Evolutionary conservation across 2,329 filamentous ascomycete species (phyloP).

Genomic region (Polychaeton citri): DNA sequence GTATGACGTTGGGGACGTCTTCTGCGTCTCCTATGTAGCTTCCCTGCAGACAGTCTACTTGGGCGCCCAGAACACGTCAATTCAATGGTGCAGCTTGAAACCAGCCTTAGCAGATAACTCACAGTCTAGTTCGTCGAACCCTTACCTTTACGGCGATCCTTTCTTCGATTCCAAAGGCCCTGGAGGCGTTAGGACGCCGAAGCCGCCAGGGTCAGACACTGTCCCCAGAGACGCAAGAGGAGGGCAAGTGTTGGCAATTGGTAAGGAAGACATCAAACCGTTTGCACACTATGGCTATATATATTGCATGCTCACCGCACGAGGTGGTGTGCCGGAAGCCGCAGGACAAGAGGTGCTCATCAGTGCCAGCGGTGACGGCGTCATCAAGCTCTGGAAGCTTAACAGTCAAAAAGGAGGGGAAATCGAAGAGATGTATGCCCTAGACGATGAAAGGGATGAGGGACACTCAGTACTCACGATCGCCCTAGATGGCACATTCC

Average conservation of each 20-base stretch:
- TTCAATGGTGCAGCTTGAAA: slow-evolving; percentile 77
- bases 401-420: slow-evolving; percentile 44
- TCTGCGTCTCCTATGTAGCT: slow-evolving; percentile 80
- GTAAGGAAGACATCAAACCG: slow-evolving; percentile 63
- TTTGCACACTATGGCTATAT: slow-evolving; percentile 95
- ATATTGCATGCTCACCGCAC: slow-evolving; percentile 85
- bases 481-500: slow-evolving; percentile 75
- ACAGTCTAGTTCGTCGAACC: slow-evolving; percentile 4
- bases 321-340: slow-evolving; percentile 54
- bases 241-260: slow-evolving; percentile 64
- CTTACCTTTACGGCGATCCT: slow-evolving; percentile 59
- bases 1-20: slow-evolving; percentile 90
- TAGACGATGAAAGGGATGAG: slow-evolving; percentile 45
- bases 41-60: slow-evolving; percentile 73
- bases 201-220: slow-evolving; percentile 46
- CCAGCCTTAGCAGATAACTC: slow-evolving; percentile 12
- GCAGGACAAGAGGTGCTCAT: slow-evolving; percentile 69
- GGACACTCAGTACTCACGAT: slow-evolving; percentile 61
- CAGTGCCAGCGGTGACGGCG: slow-evolving; percentile 85
- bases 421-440: slow-evolving; percentile 55
- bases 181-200: slow-evolving; percentile 65
- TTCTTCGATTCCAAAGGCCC: slow-evolving; percentile 90
- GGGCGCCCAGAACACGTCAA: slow-evolving; percentile 85
- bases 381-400: slow-evolving; percentile 85
- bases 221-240: slow-evolving; percentile 38